These are phyloP conservation scores for Podospora anserina DNA, from an alignment of 495 filamentous ascomycete species.

Conservation along the genomic window DNA sequence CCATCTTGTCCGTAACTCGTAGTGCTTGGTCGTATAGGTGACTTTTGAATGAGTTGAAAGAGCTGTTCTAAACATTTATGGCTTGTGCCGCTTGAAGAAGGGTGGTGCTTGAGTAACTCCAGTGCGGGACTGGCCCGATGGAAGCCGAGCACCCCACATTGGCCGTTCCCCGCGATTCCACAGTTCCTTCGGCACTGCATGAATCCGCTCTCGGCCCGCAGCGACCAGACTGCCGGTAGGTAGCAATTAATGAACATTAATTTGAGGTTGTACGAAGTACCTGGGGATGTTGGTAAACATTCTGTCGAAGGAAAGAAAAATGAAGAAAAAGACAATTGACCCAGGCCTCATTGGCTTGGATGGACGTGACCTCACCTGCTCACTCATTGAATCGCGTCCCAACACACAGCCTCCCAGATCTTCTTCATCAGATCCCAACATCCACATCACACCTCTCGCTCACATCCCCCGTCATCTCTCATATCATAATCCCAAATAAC, in stretches of 20 bases:
- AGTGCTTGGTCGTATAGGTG: not conserved
- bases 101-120: not conserved
- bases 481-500: conserved; percentile 30
- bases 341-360: no score
- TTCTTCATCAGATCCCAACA: not conserved
- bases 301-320: not conserved
- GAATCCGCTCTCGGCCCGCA: not conserved
- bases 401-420: no score
- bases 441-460: not conserved
- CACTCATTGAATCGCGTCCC: no score
- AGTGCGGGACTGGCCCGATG: conserved; percentile 10
- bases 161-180: not conserved
- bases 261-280: not conserved
- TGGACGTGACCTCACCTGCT: no score
- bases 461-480: not conserved
- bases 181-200: not conserved
- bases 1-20: not conserved
- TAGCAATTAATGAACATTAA: not conserved
- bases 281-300: not conserved
- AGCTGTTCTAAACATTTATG: not conserved
- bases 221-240: not conserved
- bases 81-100: not conserved
- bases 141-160: conserved; percentile 9
- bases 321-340: no score
- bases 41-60: not conserved